A percentile compares a stretch with the other conserved stretches of the same genome.
Evolutionary conservation across 1,284 basidiomycete genomes (phyloP).

Genomic region (Bjerkandera adusta): DNA sequence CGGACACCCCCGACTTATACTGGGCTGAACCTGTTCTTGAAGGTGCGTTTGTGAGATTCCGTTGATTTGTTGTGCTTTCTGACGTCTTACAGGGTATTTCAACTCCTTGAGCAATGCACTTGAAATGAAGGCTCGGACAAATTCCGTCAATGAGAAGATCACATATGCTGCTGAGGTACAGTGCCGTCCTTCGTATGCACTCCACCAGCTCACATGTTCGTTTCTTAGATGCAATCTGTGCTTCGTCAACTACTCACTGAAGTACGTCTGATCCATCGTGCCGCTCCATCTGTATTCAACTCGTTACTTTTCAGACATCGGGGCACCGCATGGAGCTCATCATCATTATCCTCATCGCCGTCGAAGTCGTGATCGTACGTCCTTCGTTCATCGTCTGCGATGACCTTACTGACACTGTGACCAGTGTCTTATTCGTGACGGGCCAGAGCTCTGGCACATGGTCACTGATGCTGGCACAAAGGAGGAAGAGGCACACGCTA

Average conservation of each 20-base stretch:
- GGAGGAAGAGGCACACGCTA: too few relatives aligned
- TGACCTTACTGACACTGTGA: background rate
- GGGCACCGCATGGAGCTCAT: slow-evolving; percentile 89
- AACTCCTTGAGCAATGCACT: slow-evolving; percentile 78
- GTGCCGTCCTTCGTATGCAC: background rate
- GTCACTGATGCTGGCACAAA: slow-evolving; percentile 29
- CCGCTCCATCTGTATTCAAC: background rate
- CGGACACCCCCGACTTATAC: slow-evolving; percentile 87
- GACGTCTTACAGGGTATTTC: slow-evolving; percentile 63
- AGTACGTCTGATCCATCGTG: slow-evolving; percentile 37
- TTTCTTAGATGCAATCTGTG: slow-evolving; percentile 59
- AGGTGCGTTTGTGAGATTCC: too few relatives aligned
- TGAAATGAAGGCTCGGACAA: slow-evolving; percentile 78
- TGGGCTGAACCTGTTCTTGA: slow-evolving; percentile 90
- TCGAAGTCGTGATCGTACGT: slow-evolving; percentile 86
- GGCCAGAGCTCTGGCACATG: slow-evolving; percentile 64
- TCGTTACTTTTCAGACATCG: slow-evolving; percentile 58
- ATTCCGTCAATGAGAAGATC: slow-evolving; percentile 86
- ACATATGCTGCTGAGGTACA: slow-evolving; percentile 87
- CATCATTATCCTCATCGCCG: slow-evolving; percentile 87
- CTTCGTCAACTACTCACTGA: slow-evolving; percentile 78
- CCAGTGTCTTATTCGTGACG: slow-evolving; percentile 59
- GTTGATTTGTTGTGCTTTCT: background rate
- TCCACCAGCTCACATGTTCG: slow-evolving; percentile 11
- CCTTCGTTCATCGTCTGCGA: background rate